These are phyloP conservation scores for Filobasidium wieringae DNA, from an alignment of 768 basidiomycete genomes.

Conservation along the genomic window DNA sequence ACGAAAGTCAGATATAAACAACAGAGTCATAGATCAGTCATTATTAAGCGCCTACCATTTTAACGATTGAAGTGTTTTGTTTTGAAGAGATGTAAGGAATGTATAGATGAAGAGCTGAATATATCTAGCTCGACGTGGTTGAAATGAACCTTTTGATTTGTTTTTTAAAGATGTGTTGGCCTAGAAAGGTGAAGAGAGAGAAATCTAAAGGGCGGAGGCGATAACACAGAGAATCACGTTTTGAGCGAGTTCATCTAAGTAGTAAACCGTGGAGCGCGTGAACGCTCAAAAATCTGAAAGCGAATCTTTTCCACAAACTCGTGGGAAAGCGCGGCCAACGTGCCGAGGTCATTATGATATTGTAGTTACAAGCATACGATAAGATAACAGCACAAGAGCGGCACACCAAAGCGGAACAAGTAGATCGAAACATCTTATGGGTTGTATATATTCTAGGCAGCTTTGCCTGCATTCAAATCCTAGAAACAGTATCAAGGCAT, in stretches of 20 bases:
- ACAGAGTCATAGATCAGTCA: neutral
- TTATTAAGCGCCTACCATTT: neutral
- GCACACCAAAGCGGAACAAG: too few species aligned
- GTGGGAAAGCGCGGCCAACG: neutral
- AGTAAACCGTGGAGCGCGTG: too few species aligned
- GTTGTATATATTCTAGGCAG: too few species aligned
- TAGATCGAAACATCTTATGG: too few species aligned
- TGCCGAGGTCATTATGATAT: too few species aligned
- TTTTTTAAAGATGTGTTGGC: neutral
- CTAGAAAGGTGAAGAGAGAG: neutral
- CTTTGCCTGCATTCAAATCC: constrained; percentile 5
- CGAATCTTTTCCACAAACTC: neutral
- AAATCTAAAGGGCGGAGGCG: too few species aligned
- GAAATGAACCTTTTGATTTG: neutral
- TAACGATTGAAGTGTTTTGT: neutral
- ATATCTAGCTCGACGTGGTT: too few species aligned
- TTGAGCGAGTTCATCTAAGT: too few species aligned
- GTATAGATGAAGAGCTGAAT: too few species aligned
- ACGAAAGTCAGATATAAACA: neutral
- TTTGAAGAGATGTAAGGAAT: neutral
- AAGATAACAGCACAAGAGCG: too few species aligned
- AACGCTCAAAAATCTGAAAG: neutral
- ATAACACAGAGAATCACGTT: too few species aligned
- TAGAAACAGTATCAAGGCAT: neutral
- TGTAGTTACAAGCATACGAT: too few species aligned